Evolutionary conservation across 1,284 basidiomycete species (phyloP).

Genomic region (Xanthoconium separans): DNA sequence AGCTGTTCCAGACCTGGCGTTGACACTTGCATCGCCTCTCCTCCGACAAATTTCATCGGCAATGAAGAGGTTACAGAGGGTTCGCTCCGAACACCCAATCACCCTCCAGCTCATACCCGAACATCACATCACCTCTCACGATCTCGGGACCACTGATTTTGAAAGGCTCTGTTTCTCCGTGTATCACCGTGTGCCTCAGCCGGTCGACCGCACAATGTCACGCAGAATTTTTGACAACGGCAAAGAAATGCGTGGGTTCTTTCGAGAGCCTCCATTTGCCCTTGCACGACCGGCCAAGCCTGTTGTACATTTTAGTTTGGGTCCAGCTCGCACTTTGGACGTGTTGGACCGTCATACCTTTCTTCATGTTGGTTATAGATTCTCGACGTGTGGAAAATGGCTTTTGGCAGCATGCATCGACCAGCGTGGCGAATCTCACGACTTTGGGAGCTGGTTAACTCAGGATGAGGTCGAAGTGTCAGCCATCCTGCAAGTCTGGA

Average conservation of each 20-base stretch:
- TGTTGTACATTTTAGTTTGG: conserved; percentile 46
- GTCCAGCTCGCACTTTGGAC: conserved; percentile 53
- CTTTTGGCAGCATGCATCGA: conserved; percentile 73
- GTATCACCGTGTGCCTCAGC: conserved; percentile 66
- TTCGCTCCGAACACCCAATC: conserved; percentile 43
- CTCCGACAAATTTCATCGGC: conserved; percentile 66
- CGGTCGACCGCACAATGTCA: conserved; percentile 59
- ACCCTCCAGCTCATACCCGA: conserved; percentile 73
- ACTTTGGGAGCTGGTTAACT: conserved; percentile 63
- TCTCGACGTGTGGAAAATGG: conserved; percentile 70
- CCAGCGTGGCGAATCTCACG: conserved; percentile 71
- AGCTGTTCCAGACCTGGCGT: conserved; percentile 54
- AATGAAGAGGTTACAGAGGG: conserved; percentile 52
- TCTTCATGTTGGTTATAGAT: conserved; percentile 72
- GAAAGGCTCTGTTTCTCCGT: conserved; percentile 53
- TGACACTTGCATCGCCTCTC: conserved; percentile 56
- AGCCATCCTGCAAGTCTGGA: conserved; percentile 61
- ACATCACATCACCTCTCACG: conserved; percentile 43
- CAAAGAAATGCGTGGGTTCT: conserved; percentile 44
- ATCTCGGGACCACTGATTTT: conserved; percentile 22
- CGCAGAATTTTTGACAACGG: conserved; percentile 45
- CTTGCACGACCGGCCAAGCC: conserved; percentile 50
- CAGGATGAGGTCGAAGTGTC: conserved; percentile 45
- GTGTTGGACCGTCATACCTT: conserved; percentile 69
- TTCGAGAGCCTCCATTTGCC: conserved; percentile 65